Conservation (phyloP, 1,284 basidiomycete species). For the Ganoderma leucocontextum region DNA sequence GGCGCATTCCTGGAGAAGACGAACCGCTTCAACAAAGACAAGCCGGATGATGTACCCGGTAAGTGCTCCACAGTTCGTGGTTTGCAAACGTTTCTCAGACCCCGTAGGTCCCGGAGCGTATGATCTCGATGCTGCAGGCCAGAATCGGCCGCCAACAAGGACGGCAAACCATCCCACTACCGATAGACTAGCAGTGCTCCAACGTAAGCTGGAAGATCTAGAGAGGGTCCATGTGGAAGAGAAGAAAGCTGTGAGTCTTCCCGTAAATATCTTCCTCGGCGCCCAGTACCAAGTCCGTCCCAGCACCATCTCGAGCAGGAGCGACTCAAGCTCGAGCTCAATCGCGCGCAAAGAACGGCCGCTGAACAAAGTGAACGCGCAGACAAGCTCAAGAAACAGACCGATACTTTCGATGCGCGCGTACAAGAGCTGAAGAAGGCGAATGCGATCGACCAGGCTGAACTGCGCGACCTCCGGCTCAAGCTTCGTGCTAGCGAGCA, state of each 20-base stretch:
- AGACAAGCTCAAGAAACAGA: constrained; percentile 71
- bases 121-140: constrained; percentile 29
- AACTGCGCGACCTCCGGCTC: constrained; percentile 66
- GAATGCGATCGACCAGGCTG: constrained; percentile 57
- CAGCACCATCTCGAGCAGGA: constrained; percentile 71
- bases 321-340: constrained; percentile 63
- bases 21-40: constrained; percentile 56
- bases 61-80: constrained; percentile 12
- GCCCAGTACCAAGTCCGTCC: neutral
- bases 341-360: constrained; percentile 54
- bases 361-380: constrained; percentile 62
- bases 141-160: constrained; percentile 29
- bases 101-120: constrained; percentile 48
- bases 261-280: neutral
- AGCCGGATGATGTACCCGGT: constrained; percentile 53
- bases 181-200: constrained; percentile 62
- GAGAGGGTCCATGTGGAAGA: constrained; percentile 70
- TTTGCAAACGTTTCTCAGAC: constrained; percentile 1
- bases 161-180: constrained; percentile 20
- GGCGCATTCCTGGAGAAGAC: constrained; percentile 65
- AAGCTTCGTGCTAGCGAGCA: constrained; percentile 70
- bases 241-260: constrained; percentile 65
- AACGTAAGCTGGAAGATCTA: constrained; percentile 73
- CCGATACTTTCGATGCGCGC: constrained; percentile 58
- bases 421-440: constrained; percentile 66